Conservation (phyloP, 257 asterid species). For the Cynanchum wilfordii region DNA sequence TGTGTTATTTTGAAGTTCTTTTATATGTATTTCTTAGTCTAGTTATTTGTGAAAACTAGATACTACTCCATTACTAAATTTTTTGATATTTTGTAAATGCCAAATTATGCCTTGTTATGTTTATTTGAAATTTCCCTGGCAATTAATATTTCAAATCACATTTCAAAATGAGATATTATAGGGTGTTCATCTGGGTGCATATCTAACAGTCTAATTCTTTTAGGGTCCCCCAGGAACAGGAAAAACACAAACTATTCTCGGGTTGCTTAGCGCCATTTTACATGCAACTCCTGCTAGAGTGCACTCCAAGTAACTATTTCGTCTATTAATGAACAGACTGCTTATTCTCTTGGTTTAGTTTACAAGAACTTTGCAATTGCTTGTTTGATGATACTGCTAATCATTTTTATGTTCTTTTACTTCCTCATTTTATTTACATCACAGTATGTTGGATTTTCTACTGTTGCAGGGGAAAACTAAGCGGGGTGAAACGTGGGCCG, state of each 20-base stretch:
- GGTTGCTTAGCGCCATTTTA: constrained; percentile 87
- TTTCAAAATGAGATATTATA: not conserved
- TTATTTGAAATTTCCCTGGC: not conserved
- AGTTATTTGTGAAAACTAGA: not conserved
- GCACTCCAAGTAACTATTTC: constrained; percentile 50
- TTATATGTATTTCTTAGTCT: not conserved
- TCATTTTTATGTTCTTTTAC: not conserved
- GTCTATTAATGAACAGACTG: not conserved
- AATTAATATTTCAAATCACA: not conserved
- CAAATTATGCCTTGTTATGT: not conserved
- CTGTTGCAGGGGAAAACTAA: constrained; percentile 50
- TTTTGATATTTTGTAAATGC: not conserved
- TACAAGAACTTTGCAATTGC: not conserved
- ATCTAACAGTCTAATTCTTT: constrained; percentile 34
- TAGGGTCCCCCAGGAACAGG: constrained; percentile 99
- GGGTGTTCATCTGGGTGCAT: constrained; percentile 11
- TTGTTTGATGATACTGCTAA: not conserved
- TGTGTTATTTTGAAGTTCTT: constrained; percentile 2
- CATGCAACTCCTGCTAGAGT: constrained; percentile 97
- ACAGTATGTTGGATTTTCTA: not conserved
- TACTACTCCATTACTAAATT: not conserved
- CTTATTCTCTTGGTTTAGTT: constrained; percentile 1
- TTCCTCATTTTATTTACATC: not conserved
- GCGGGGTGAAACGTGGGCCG: constrained; percentile 49
- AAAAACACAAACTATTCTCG: constrained; percentile 97